phyloP scores from a whole-genome alignment of 208 protist species.

The Giardia duodenalis region DNA sequence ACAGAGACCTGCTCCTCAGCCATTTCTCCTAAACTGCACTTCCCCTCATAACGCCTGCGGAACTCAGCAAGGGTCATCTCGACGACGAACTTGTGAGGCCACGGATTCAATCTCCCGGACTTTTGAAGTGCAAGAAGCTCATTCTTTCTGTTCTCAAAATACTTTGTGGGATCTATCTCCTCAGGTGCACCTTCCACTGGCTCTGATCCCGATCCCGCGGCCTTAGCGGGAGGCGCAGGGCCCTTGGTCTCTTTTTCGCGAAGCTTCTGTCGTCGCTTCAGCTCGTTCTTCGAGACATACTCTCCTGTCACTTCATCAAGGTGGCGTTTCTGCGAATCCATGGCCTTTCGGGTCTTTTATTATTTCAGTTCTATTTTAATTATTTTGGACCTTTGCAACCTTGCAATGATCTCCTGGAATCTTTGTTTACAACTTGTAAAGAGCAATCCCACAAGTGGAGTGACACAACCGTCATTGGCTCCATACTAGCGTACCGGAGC shows the following conservation, averaged over 20 bases:
- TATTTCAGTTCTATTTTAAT: too few species aligned
- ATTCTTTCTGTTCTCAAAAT: slow-evolving; percentile 12
- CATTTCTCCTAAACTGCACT: not conserved
- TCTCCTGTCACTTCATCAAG: slow-evolving; percentile 18
- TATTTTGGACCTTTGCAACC: too few species aligned
- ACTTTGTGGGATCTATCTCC: slow-evolving; percentile 24
- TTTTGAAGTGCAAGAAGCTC: not conserved
- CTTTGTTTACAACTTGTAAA: too few species aligned
- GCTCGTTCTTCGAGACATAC: slow-evolving; percentile 24
- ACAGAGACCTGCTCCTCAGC: slow-evolving; percentile 53
- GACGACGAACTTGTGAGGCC: slow-evolving; percentile 21
- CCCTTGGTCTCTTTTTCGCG: not conserved
- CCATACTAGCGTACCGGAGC: too few species aligned
- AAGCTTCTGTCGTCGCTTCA: slow-evolving; percentile 15
- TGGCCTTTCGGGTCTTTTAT: not conserved
- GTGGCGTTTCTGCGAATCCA: not conserved
- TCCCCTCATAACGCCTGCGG: not conserved
- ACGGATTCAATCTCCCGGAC: not conserved
- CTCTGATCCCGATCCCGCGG: not conserved
- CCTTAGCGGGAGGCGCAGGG: not conserved
- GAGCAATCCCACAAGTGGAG: too few species aligned
- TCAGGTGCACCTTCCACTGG: not conserved
- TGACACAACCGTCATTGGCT: too few species aligned
- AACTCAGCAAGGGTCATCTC: not conserved
- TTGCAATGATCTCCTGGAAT: too few species aligned